Conservation (phyloP, 2,329 filamentous ascomycete genomes). For the Arachnopeziza araneosa region DNA sequence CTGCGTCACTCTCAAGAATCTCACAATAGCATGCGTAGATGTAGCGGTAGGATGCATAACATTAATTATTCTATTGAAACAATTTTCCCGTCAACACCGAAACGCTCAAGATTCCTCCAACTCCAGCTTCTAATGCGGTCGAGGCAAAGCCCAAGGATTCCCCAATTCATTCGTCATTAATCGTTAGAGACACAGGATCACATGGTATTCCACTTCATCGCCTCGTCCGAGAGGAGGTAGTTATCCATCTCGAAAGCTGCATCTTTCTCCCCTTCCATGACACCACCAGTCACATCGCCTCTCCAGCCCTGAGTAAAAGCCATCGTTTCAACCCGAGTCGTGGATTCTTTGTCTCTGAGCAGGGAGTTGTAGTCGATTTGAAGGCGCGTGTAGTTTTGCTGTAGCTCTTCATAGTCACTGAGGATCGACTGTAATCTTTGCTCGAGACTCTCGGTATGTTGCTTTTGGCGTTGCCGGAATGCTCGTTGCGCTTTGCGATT, state of each 20-base stretch:
- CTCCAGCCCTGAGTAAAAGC: not conserved
- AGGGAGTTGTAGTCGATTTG: not conserved
- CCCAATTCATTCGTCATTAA: too few species aligned
- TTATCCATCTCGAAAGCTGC: not conserved
- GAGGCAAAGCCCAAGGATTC: too few species aligned
- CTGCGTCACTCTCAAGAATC: too few species aligned
- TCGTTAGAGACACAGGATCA: not conserved
- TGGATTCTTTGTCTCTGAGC: not conserved
- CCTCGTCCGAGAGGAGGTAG: not conserved
- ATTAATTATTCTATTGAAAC: too few species aligned
- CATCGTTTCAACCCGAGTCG: not conserved
- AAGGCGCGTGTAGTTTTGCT: constrained; percentile 2
- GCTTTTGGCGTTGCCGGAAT: constrained; percentile 6
- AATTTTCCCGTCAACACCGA: too few species aligned
- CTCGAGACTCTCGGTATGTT: constrained; percentile 5
- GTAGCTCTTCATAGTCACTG: constrained; percentile 4
- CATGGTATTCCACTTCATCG: not conserved
- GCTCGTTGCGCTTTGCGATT: constrained; percentile 10
- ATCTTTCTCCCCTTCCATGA: not conserved
- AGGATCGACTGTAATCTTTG: constrained; percentile 2
- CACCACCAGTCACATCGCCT: not conserved
- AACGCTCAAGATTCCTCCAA: too few species aligned
- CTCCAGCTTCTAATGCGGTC: too few species aligned
- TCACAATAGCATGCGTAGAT: too few species aligned
- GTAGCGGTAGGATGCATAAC: too few species aligned